Base-by-base conservation (phyloP, 176 grass and related monocot genomes). In the Cenchrus purpureus region DNA sequence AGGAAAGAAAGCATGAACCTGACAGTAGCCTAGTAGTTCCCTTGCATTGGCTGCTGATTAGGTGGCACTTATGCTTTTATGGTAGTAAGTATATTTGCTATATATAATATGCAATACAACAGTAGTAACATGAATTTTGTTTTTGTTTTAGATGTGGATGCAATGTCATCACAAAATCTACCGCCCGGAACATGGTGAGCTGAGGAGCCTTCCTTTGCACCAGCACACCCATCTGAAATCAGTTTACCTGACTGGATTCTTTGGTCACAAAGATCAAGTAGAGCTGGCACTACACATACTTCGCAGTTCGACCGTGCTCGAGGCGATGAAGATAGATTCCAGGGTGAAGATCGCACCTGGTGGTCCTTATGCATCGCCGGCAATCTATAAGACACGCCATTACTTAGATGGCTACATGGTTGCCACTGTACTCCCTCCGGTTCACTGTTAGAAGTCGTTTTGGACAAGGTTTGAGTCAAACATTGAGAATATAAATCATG, bases 211-310 rank as follows among this genome's bases (percentile, higher is more conserved):
- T 2, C 31, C 65, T 68, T 67, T 2, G 65, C 65, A 16, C 3
- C 32, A 15, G 4, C 65, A 67, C 65, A 40, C 13, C 32, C 31
- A 67, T 67, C 65, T 67, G 65, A 67, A 15, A 67, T 40, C 65
- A 67, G 65, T 17, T 19, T 5, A 43, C 9, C 9, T 68, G 8
- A 68, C 34, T 7, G 65, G 65, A 9, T 68, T 43, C 57, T 83
- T 43, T 11, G 63, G 63, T 44, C 61, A 29, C n/a, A 45, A 79
- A 40, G 53, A 60, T 64, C 60, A 40, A 63, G 64, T 63, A 31
- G 73, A 76, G 73, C 73, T 58, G 1, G 16, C 55, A 19, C 73
- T 76, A 11, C 73, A 76, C 32, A 57, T 76, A 11, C 52, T 76
- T 34, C 31, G 29, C 15, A 56, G 54, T 10, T 76, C 73, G 10